These are phyloP conservation scores for Acer negundo DNA, from an alignment of 345 rosid genomes.

Conservation along the genomic window DNA sequence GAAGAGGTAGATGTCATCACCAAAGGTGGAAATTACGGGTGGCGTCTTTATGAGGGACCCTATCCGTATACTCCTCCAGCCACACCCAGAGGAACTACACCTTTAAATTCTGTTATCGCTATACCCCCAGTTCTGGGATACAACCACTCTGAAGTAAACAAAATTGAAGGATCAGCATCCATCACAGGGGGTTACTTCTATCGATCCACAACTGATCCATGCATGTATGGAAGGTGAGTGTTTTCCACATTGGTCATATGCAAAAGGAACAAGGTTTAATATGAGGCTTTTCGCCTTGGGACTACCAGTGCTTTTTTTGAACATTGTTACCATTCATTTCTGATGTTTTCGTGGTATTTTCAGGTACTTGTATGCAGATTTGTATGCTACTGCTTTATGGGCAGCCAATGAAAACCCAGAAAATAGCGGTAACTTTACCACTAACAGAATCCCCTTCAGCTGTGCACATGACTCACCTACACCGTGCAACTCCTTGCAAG, in stretches of 20 bases:
- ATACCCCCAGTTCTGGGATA: slow-evolving; percentile 81
- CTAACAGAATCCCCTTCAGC: slow-evolving; percentile 48
- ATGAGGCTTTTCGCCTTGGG: not conserved
- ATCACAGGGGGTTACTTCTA: slow-evolving; percentile 88
- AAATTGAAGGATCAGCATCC: slow-evolving; percentile 78
- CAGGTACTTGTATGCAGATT: slow-evolving; percentile 91
- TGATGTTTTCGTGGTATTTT: not conserved
- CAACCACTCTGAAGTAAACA: slow-evolving; percentile 83
- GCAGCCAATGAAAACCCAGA: slow-evolving; percentile 63
- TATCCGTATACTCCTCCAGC: slow-evolving; percentile 37
- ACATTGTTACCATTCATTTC: not conserved
- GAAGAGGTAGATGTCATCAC: slow-evolving; percentile 91
- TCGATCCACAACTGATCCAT: slow-evolving; percentile 76
- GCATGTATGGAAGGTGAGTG: slow-evolving; percentile 73
- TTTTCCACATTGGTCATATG: not conserved
- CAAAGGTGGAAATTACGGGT: slow-evolving; percentile 90
- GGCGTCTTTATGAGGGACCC: slow-evolving; percentile 83
- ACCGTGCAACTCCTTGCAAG: slow-evolving; percentile 54
- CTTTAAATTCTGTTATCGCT: slow-evolving; percentile 45
- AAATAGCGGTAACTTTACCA: slow-evolving; percentile 76
- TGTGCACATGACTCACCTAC: slow-evolving; percentile 79
- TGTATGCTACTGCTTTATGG: slow-evolving; percentile 73
- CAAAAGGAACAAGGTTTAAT: not conserved
- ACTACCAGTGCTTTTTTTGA: not conserved
- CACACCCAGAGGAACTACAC: slow-evolving; percentile 62